Base-by-base conservation (phyloP, 2,329 filamentous ascomycete species). In the Xylariomycetidae sp. region DNA sequence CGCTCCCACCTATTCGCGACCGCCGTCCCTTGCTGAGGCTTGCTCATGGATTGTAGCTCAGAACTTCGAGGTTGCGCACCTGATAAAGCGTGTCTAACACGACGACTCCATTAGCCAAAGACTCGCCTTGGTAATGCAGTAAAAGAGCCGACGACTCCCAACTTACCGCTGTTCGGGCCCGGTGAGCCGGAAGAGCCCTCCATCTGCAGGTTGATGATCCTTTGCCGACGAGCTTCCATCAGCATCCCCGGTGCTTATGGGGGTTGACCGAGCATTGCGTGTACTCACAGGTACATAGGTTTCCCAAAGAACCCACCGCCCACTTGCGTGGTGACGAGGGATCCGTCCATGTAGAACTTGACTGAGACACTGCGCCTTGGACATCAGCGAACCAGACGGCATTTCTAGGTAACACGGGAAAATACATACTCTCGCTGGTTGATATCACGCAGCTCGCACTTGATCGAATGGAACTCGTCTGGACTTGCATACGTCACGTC, bases 261-360 rank as follows among this genome's bases (percentile, higher is more conserved):
- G 23, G 13, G 25, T 10, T 9, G n/a, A 10, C 10, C 2, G 9
- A 16, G 19, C n/a, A 25, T 6, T 25, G 15, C 17, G 10, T 15
- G 13, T 18, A 18, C 7, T 52, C 39, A 66, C 56, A 67, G 40
- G 32, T 62, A 65, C 54, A 70, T 57, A 0, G 62, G 49, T 48
- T 69, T 60, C 4, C 68, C 70, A 5, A 71, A 59, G 47, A 65
- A 74, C 1, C 59, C 64, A 12, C 55, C 60, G 1, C 70, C 73
- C 25, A 64, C 60, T 48, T 76, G 72, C 3, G 64, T 72, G 15
- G 66, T 60, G 6, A 73, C 49, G 23, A 68, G 52, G 18, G 46
- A 48, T 4, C 62, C 71, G 46, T 77, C 68, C 54, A 77, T 58
- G 44, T 66, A 76, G 48, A 75, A 77, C 39, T 64, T 68, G 1